Evolutionary conservation across 2,329 filamentous ascomycete species (phyloP).

Genomic region (Fusarium buharicum): DNA sequence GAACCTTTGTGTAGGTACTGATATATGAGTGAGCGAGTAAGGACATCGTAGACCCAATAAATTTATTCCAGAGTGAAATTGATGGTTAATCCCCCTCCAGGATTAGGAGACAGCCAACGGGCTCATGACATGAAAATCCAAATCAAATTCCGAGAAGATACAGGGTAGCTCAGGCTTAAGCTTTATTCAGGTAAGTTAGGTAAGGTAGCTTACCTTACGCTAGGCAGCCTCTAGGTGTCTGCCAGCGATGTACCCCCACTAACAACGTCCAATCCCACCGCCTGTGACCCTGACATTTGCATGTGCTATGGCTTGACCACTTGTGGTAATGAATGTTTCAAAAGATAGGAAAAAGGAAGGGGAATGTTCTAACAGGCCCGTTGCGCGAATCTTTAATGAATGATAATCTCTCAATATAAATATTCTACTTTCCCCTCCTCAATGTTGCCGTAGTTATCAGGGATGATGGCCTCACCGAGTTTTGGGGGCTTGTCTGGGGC

Average conservation of each 20-base stretch:
- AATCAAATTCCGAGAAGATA: too few relatives aligned
- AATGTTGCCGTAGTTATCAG: neutral
- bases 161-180: too few relatives aligned
- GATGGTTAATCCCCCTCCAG: too few relatives aligned
- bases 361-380: slow-evolving; percentile 6
- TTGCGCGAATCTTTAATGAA: neutral
- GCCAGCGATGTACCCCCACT: slow-evolving; percentile 21
- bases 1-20: neutral
- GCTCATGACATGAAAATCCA: too few relatives aligned
- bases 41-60: too few relatives aligned
- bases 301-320: slow-evolving; percentile 22
- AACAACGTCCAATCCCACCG: slow-evolving; percentile 22
- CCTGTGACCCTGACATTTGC: slow-evolving; percentile 31
- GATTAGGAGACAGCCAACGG: too few relatives aligned
- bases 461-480: slow-evolving; percentile 9
- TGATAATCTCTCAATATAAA: neutral
- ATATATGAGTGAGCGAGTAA: too few relatives aligned
- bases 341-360: slow-evolving; percentile 2
- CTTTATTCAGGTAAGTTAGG: too few relatives aligned
- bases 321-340: slow-evolving; percentile 26
- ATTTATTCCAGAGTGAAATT: too few relatives aligned
- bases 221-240: too few relatives aligned
- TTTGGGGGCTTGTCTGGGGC: slow-evolving; percentile 5
- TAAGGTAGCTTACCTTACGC: too few relatives aligned
- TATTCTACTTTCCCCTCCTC: neutral